Evolutionary conservation across 75 land plant genomes (phyloP).

Genomic region (Cupressus sempervirens): DNA sequence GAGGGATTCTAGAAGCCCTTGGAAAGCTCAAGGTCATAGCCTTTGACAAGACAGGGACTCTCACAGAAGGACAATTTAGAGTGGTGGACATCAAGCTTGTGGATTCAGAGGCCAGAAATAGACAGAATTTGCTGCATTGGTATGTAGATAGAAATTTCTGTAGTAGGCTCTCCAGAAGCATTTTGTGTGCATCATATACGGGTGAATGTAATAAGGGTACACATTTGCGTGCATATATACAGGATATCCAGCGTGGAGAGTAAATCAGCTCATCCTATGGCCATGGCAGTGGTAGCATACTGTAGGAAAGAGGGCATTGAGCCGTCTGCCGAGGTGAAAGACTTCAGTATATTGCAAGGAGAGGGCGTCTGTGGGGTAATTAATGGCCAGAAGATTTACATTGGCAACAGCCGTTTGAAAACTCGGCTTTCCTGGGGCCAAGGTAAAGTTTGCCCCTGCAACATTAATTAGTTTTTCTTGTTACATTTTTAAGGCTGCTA

Average conservation of each 20-base stretch:
- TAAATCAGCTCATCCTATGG: slow-evolving; percentile 93
- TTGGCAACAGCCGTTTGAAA: slow-evolving; percentile 70
- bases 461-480: background rate
- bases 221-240: background rate
- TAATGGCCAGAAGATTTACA: slow-evolving; percentile 45
- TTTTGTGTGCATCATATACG: slow-evolving; percentile 24
- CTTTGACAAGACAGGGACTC: slow-evolving; percentile 89
- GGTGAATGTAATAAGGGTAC: slow-evolving; percentile 5
- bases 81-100: slow-evolving; percentile 40
- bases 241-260: slow-evolving; percentile 65
- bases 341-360: slow-evolving; percentile 65
- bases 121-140: slow-evolving; percentile 59
- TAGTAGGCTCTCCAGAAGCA: background rate
- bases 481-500: background rate
- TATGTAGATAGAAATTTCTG: slow-evolving; percentile 24
- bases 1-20: slow-evolving; percentile 65
- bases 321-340: slow-evolving; percentile 51
- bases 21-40: slow-evolving; percentile 66
- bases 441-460: background rate
- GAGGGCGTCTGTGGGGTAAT: slow-evolving; percentile 77
- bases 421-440: slow-evolving; percentile 38
- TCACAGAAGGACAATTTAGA: slow-evolving; percentile 72
- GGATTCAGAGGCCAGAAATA: background rate
- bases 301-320: slow-evolving; percentile 40
- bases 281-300: slow-evolving; percentile 69